These are phyloP conservation scores for Scedosporium aurantiacum DNA, from an alignment of 2,329 filamentous ascomycete genomes.

Conservation along the genomic window DNA sequence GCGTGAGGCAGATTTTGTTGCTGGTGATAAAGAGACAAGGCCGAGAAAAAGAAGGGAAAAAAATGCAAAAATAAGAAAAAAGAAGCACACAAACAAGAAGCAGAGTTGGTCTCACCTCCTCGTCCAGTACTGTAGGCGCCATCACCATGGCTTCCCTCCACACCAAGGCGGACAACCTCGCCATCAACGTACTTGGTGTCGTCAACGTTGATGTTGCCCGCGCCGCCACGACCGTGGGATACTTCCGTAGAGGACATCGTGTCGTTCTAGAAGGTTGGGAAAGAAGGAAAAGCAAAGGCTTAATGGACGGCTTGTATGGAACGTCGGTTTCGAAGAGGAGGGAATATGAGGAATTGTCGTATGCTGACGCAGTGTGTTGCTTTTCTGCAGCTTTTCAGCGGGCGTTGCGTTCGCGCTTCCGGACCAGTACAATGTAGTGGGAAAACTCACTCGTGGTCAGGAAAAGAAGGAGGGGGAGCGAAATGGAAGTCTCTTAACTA, in stretches of 20 bases:
- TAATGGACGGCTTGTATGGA: background rate
- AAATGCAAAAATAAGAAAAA: constrained; percentile 4
- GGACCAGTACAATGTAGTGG: background rate
- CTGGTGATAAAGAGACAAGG: background rate
- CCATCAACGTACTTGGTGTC: constrained; percentile 50
- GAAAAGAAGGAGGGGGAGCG: background rate
- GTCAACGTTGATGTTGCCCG: constrained; percentile 50
- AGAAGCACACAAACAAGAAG: background rate
- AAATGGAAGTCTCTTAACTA: background rate
- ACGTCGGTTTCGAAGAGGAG: too few relatives aligned
- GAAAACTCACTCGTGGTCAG: background rate
- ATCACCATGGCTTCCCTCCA: constrained; percentile 43
- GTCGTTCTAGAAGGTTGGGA: background rate
- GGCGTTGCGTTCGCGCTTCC: background rate
- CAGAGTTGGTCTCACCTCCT: constrained; percentile 34
- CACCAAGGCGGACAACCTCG: constrained; percentile 45
- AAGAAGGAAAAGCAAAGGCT: background rate
- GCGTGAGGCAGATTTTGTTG: background rate
- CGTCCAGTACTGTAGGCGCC: constrained; percentile 48
- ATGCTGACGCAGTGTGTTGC: background rate
- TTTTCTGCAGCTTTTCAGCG: background rate
- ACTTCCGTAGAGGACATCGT: constrained; percentile 33
- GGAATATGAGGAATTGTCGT: background rate
- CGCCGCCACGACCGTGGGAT: constrained; percentile 50
- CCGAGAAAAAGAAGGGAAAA: background rate